A percentile compares a stretch with the other conserved stretches of the same genome.
phyloP scores from a whole-genome alignment of 331 rosid genomes.

The Dryas integrifolia region DNA sequence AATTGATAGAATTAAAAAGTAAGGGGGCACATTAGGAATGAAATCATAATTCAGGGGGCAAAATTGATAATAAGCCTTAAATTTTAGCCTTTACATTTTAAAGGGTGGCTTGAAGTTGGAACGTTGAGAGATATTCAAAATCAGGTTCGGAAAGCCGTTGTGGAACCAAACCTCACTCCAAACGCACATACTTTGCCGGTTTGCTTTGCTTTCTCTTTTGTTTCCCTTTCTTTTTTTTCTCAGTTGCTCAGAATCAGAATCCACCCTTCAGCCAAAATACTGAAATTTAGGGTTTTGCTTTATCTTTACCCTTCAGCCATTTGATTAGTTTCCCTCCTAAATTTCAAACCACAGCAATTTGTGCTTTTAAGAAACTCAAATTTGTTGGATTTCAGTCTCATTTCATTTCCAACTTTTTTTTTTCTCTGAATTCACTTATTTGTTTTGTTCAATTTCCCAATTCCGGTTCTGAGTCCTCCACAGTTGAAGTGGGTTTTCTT shows the following conservation, averaged over 20 bases:
- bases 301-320: background rate
- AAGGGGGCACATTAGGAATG: too few species aligned
- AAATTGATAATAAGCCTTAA: too few species aligned
- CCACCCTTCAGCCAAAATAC: background rate
- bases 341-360: background rate
- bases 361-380: background rate
- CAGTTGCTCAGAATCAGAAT: conserved; percentile 6
- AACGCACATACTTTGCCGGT: background rate
- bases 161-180: background rate
- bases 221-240: background rate
- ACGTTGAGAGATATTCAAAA: conserved; percentile 26
- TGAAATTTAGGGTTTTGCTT: background rate
- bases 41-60: too few species aligned
- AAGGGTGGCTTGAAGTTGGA: conserved; percentile 14
- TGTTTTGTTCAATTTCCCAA: background rate
- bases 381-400: background rate
- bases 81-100: background rate
- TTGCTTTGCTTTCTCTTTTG: background rate
- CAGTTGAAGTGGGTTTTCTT: background rate
- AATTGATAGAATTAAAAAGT: too few species aligned
- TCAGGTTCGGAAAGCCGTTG: conserved; percentile 54
- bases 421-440: background rate
- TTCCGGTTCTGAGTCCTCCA: background rate
- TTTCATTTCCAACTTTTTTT: background rate
- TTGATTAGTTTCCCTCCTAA: conserved; percentile 11